phyloP scores from a whole-genome alignment of 208 protist genomes.

The Crithidia bombi region DNA sequence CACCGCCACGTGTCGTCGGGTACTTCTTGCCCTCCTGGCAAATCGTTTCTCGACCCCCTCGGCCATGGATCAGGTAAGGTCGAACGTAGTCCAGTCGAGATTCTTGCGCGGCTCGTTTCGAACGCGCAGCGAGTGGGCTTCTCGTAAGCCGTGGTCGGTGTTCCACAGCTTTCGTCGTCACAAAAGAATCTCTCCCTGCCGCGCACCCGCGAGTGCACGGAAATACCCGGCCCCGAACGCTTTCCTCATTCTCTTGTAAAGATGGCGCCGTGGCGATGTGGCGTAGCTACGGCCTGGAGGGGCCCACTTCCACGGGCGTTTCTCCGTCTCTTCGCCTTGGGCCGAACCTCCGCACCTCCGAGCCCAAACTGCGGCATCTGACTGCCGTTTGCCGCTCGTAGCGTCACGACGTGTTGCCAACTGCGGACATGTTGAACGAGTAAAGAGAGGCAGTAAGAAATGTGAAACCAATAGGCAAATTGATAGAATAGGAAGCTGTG shows the following conservation, averaged over 20 bases:
- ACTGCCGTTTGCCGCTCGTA: conserved; percentile 63
- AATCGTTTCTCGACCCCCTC: too few species aligned
- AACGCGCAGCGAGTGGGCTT: conserved; percentile 64
- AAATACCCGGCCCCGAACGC: conserved; percentile 79
- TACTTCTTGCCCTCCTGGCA: conserved; percentile 55
- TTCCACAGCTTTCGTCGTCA: conserved; percentile 91
- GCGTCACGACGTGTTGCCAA: conserved; percentile 41
- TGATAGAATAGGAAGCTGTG: too few species aligned
- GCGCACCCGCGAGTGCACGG: conserved; percentile 43
- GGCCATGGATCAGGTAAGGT: conserved; percentile 97
- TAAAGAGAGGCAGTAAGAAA: too few species aligned
- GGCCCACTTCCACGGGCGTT: conserved; percentile 55
- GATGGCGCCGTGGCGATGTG: conserved; percentile 88
- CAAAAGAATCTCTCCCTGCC: conserved; percentile 87
- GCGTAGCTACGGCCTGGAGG: conserved; percentile 73
- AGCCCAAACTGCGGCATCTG: conserved; percentile 84
- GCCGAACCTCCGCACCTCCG: conserved; percentile 75
- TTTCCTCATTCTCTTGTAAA: conserved; percentile 92
- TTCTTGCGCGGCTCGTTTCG: conserved; percentile 62
- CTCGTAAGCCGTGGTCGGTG: conserved; percentile 57
- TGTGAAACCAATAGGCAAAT: too few species aligned
- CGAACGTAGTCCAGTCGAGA: conserved; percentile 93
- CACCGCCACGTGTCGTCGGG: conserved; percentile 79
- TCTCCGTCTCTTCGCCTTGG: conserved; percentile 44
- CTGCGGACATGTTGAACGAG: conserved; percentile 25